Conservation (phyloP, 1,139 yeast genomes). For the Hansenula lynferdii region DNA sequence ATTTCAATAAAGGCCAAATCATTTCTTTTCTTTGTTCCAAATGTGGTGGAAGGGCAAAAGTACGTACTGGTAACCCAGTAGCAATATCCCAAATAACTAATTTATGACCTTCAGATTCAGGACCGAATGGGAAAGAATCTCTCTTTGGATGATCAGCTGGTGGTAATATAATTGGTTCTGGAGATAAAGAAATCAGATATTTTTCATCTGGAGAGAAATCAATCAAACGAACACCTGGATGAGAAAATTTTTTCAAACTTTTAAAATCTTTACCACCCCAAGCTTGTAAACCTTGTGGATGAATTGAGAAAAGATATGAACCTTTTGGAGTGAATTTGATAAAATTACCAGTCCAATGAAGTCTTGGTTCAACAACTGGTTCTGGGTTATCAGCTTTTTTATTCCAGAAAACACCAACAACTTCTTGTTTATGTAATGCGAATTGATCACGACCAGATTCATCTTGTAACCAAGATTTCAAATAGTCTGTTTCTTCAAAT, state of each 20-base stretch:
- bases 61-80: slow-evolving; percentile 80
- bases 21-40: slow-evolving; percentile 65
- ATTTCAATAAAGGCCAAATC: slow-evolving; percentile 97
- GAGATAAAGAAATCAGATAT: slow-evolving; percentile 86
- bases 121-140: slow-evolving; percentile 74
- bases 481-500: slow-evolving; percentile 71
- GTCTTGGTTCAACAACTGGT: slow-evolving; percentile 71
- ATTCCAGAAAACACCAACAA: slow-evolving; percentile 87
- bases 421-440: slow-evolving; percentile 72
- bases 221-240: slow-evolving; percentile 83
- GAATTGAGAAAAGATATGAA: slow-evolving; percentile 79
- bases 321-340: slow-evolving; percentile 95
- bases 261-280: slow-evolving; percentile 92
- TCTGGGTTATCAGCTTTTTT: slow-evolving; percentile 74
- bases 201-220: slow-evolving; percentile 94
- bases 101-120: slow-evolving; percentile 89
- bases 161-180: slow-evolving; percentile 73
- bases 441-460: slow-evolving; percentile 88
- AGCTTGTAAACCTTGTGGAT: slow-evolving; percentile 91
- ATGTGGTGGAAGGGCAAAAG: slow-evolving; percentile 86
- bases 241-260: slow-evolving; percentile 74
- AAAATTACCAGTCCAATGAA: slow-evolving; percentile 81
- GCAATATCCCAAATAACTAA: slow-evolving; percentile 90
- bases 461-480: slow-evolving; percentile 90
- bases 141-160: slow-evolving; percentile 60